Conservation (phyloP, 176 grass and related monocot genomes). For the Microstegium vimineum region DNA sequence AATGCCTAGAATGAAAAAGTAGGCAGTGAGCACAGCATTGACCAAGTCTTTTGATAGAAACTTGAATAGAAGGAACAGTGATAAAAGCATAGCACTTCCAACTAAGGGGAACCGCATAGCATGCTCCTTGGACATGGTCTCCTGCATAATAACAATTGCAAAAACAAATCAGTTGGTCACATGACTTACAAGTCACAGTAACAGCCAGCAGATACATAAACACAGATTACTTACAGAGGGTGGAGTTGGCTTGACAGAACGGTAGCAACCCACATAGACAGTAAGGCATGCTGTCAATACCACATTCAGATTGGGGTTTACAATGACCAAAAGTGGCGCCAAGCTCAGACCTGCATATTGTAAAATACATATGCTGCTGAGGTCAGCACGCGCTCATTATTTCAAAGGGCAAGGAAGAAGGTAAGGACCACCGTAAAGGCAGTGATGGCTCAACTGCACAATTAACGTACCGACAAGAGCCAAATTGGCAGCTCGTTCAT, state of each 20-base stretch:
- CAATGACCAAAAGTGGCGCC: conserved; percentile 72
- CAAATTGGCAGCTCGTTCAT: conserved; percentile 65
- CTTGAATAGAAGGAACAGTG: conserved; percentile 90
- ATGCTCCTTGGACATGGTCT: conserved; percentile 96
- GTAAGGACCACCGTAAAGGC: neutral
- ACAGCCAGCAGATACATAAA: neutral
- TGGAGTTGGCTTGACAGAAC: conserved; percentile 83
- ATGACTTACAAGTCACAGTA: neutral
- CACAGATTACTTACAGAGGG: conserved; percentile 54
- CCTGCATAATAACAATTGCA: conserved; percentile 40
- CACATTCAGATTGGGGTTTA: conserved; percentile 87
- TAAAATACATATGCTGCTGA: neutral
- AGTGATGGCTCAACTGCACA: neutral
- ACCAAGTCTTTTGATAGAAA: conserved; percentile 92
- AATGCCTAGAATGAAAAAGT: conserved; percentile 97
- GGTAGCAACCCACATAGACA: conserved; percentile 92
- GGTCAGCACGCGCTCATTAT: neutral
- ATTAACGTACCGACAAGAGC: conserved; percentile 59
- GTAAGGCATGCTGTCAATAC: conserved; percentile 94
- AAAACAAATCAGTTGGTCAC: neutral
- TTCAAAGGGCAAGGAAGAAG: neutral
- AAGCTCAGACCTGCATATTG: conserved; percentile 60
- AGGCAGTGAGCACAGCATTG: conserved; percentile 82
- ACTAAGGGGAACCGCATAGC: conserved; percentile 94
- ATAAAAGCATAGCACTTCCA: conserved; percentile 90